Evolutionary conservation across 2,329 filamentous ascomycete genomes (phyloP).

Genomic region (Hansfordia pulvinata): DNA sequence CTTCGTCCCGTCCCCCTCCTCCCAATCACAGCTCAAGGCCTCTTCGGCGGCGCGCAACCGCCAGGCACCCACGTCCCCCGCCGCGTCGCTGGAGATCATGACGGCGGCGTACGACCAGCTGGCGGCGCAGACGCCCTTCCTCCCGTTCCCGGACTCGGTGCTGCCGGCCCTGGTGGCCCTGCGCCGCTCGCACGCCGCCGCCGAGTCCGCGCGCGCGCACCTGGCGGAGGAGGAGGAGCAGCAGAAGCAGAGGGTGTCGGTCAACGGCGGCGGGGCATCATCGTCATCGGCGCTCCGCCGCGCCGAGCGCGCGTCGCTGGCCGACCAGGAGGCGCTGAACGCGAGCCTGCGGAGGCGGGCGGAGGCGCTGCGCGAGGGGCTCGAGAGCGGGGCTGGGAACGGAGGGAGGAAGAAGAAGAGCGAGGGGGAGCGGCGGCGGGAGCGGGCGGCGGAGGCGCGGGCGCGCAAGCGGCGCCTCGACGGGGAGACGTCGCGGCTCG

Average conservation of each 20-base stretch:
- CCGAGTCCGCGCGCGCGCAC: constrained; percentile 49
- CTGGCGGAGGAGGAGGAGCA: constrained; percentile 30
- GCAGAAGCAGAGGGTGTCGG: constrained; percentile 31
- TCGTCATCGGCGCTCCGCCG: too few relatives aligned
- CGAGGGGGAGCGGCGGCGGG: constrained; percentile 45
- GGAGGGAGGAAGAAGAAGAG: constrained; percentile 45
- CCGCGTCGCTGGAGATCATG: constrained; percentile 32
- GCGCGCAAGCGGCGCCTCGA: constrained; percentile 47
- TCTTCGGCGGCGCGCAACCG: constrained; percentile 6
- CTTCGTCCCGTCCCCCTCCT: too few relatives aligned
- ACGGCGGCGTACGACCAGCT: constrained; percentile 54
- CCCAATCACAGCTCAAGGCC: constrained; percentile 7
- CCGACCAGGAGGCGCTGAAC: constrained; percentile 1
- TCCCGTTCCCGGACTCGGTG: constrained; percentile 54
- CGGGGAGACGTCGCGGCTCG: constrained; percentile 43
- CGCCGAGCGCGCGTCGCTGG: not conserved
- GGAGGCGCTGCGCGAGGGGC: constrained; percentile 39
- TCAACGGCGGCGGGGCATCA: too few relatives aligned
- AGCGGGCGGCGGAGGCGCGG: constrained; percentile 47
- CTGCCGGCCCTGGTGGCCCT: constrained; percentile 60
- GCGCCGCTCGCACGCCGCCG: constrained; percentile 49
- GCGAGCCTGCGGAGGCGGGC: constrained; percentile 29
- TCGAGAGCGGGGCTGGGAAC: too few relatives aligned
- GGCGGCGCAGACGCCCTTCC: constrained; percentile 44
- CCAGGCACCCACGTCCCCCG: constrained; percentile 7